Conservation (phyloP, 2,329 filamentous ascomycete genomes). For the Cryphonectria parasitica region DNA sequence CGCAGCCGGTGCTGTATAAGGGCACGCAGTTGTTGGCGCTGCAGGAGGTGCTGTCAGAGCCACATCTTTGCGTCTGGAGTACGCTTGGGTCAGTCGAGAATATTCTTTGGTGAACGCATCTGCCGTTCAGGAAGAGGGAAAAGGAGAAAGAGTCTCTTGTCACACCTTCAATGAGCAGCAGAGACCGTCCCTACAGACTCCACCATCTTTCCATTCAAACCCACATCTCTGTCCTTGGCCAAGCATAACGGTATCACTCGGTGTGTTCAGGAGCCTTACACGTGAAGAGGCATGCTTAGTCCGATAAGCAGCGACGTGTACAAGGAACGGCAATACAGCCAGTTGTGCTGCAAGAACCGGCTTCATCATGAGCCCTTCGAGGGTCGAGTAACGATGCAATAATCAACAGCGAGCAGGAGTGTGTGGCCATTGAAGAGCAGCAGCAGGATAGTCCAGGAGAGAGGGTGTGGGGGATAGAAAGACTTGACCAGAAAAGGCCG, state of each 20-base stretch:
- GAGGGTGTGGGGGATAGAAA: not conserved
- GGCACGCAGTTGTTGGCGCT: conserved; percentile 13
- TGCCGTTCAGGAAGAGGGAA: not conserved
- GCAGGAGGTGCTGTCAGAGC: conserved; percentile 15
- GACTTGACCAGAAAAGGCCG: not conserved
- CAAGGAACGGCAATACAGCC: not conserved
- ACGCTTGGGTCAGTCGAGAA: not conserved
- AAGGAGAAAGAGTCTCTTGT: not conserved
- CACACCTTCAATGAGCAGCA: conserved; percentile 12
- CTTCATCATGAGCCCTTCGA: not conserved
- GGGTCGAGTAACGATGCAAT: not conserved
- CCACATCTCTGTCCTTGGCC: not conserved
- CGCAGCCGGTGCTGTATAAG: conserved; percentile 22
- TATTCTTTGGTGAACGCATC: too few species aligned
- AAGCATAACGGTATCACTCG: not conserved
- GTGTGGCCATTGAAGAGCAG: not conserved
- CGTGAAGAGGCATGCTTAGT: not conserved
- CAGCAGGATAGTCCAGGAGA: too few species aligned
- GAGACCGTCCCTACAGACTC: conserved; percentile 8
- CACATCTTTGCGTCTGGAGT: conserved; percentile 1
- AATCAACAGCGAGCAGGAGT: not conserved
- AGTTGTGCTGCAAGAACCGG: not conserved
- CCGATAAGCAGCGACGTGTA: not conserved
- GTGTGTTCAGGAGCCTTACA: too few species aligned
- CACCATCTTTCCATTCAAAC: not conserved